These are phyloP conservation scores for Physcia stellaris DNA, from an alignment of 495 filamentous ascomycete species.

Conservation along the genomic window DNA sequence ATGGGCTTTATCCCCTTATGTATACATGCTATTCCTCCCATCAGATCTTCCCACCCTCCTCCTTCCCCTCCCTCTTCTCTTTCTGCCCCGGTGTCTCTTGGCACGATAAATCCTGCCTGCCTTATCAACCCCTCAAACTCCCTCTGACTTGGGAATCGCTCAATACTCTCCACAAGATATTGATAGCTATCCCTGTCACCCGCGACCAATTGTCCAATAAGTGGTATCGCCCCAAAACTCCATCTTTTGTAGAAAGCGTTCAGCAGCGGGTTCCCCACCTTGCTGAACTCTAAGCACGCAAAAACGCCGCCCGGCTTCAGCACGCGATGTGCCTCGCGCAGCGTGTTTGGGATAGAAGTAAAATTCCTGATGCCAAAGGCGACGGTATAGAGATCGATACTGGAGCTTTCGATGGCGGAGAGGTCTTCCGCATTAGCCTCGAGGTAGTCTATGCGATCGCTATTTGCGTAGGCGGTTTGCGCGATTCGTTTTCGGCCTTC, in stretches of 20 bases:
- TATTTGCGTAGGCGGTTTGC: constrained; percentile 41
- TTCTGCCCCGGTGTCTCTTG: constrained; percentile 18
- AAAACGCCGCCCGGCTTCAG: constrained; percentile 92
- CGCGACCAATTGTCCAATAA: constrained; percentile 91
- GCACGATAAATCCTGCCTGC: constrained; percentile 76
- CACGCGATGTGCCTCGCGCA: constrained; percentile 72
- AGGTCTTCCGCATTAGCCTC: constrained; percentile 84
- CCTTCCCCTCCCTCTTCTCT: constrained; percentile 25
- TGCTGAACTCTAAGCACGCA: constrained; percentile 91
- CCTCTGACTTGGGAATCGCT: constrained; percentile 74
- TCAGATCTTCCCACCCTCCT: constrained; percentile 74
- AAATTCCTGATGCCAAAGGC: constrained; percentile 98
- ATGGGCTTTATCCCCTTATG: constrained; percentile 95
- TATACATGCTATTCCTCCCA: constrained; percentile 82
- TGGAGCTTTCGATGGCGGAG: constrained; percentile 43
- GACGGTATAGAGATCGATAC: constrained; percentile 87
- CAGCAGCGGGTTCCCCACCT: constrained; percentile 57
- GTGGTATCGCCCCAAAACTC: constrained; percentile 85
- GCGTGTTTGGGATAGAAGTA: constrained; percentile 66
- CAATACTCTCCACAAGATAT: constrained; percentile 97
- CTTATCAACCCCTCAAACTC: constrained; percentile 79
- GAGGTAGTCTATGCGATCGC: constrained; percentile 55
- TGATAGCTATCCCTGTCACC: constrained; percentile 93
- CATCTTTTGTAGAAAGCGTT: constrained; percentile 89
- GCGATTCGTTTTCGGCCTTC: constrained; percentile 70